A percentile compares a stretch with the other conserved stretches of the same genome.
Evolutionary conservation across 108 stramenopile species (phyloP).

Genomic region (Fistulifera solaris): DNA sequence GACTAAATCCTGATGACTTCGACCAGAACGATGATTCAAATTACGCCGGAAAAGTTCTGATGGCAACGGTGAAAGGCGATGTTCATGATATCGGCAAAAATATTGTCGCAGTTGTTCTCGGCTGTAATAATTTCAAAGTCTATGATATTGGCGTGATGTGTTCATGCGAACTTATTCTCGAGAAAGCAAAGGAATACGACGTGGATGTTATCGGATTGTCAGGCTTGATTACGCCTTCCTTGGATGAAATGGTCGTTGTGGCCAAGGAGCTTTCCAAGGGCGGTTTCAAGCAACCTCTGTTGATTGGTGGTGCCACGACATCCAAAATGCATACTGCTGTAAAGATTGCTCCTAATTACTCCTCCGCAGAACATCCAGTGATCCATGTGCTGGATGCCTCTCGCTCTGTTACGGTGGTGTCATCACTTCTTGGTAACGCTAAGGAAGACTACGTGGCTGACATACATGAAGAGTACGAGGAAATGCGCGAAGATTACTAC

Average conservation of each 20-base stretch:
- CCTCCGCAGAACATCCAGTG: constrained; percentile 86
- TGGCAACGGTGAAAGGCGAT: constrained; percentile 99
- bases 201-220: constrained; percentile 97
- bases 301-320: constrained; percentile 99
- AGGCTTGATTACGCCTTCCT: constrained; percentile 97
- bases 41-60: constrained; percentile 73
- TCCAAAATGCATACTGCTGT: constrained; percentile 99
- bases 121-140: constrained; percentile 99
- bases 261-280: constrained; percentile 96
- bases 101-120: constrained; percentile 98
- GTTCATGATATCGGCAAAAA: constrained; percentile 99
- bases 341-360: constrained; percentile 96
- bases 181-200: constrained; percentile 88
- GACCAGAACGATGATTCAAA: constrained; percentile 82
- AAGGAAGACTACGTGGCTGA: constrained; percentile 93
- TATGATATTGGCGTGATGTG: constrained; percentile 99
- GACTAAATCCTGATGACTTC: constrained; percentile 76
- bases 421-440: constrained; percentile 72
- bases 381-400: constrained; percentile 99
- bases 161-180: constrained; percentile 92
- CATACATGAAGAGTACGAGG: constrained; percentile 91
- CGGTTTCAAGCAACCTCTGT: constrained; percentile 88
- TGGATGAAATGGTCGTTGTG: constrained; percentile 99
- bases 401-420: constrained; percentile 95
- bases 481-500: constrained; percentile 95